Conservation (phyloP, 2,329 filamentous ascomycete species). For the Aschersonia sp. region DNA sequence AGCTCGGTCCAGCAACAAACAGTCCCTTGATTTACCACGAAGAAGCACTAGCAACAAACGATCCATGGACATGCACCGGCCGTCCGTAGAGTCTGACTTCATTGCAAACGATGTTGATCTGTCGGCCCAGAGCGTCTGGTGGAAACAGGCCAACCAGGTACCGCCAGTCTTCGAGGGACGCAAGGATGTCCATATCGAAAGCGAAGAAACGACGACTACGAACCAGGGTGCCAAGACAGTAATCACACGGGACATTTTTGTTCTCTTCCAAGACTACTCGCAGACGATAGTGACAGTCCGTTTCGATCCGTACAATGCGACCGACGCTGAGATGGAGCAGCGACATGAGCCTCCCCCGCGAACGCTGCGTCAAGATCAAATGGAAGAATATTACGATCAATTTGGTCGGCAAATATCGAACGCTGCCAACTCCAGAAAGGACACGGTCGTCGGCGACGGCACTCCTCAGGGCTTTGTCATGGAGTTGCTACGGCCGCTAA, state of each 20-base stretch:
- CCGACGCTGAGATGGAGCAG: constrained; percentile 66
- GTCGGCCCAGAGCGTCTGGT: constrained; percentile 64
- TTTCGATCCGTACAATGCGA: constrained; percentile 61
- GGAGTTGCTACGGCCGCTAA: constrained; percentile 61
- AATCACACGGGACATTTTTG: constrained; percentile 66
- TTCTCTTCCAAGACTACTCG: constrained; percentile 93
- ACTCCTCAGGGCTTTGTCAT: constrained; percentile 63
- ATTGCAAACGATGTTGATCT: constrained; percentile 84
- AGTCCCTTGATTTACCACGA: constrained; percentile 22
- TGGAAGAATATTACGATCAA: constrained; percentile 70
- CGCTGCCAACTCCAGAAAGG: constrained; percentile 56
- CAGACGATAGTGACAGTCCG: constrained; percentile 76
- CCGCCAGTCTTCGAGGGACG: constrained; percentile 73
- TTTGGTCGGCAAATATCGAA: constrained; percentile 70
- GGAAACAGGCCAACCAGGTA: constrained; percentile 64
- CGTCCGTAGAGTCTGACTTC: constrained; percentile 64
- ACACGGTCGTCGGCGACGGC: constrained; percentile 71
- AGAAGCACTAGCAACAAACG: constrained; percentile 28
- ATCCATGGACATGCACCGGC: constrained; percentile 64
- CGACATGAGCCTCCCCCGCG: constrained; percentile 74
- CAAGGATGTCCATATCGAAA: constrained; percentile 69
- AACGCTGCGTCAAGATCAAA: constrained; percentile 75
- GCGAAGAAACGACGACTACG: constrained; percentile 59
- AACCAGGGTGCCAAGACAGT: constrained; percentile 56
- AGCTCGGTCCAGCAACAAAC: constrained; percentile 10